phyloP scores from a whole-genome alignment of 768 basidiomycete species.

The Hygrophorus russula region DNA sequence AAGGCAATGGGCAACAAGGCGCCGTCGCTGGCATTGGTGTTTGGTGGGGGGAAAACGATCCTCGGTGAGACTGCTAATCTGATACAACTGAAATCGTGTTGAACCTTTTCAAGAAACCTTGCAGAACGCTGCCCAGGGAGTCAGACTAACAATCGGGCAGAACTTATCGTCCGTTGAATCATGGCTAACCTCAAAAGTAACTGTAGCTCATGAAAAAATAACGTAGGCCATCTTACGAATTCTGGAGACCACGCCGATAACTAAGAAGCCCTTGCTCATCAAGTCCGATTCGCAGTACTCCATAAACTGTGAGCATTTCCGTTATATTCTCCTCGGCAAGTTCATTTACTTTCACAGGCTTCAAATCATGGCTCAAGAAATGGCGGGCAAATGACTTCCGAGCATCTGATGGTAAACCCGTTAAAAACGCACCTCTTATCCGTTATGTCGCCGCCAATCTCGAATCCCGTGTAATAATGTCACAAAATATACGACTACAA shows the following conservation, averaged over 20 bases:
- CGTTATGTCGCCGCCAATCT: slow-evolving; percentile 57
- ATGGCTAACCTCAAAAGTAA: neutral
- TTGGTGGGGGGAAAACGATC: slow-evolving; percentile 70
- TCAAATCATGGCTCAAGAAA: slow-evolving; percentile 53
- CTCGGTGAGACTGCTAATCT: slow-evolving; percentile 30
- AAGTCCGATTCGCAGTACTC: slow-evolving; percentile 83
- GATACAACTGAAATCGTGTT: slow-evolving; percentile 1
- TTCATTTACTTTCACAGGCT: slow-evolving; percentile 24
- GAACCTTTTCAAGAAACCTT: slow-evolving; percentile 47
- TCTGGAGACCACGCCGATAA: slow-evolving; percentile 58
- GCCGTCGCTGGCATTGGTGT: slow-evolving; percentile 79
- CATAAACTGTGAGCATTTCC: slow-evolving; percentile 48
- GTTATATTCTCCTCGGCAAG: neutral
- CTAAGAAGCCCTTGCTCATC: slow-evolving; percentile 50
- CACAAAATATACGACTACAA: slow-evolving; percentile 49
- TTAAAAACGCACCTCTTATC: slow-evolving; percentile 69
- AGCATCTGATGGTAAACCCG: slow-evolving; percentile 35
- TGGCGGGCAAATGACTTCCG: slow-evolving; percentile 52
- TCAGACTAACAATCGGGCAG: slow-evolving; percentile 85
- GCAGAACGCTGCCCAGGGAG: slow-evolving; percentile 73
- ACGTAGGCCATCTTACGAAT: slow-evolving; percentile 73
- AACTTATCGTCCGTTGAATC: slow-evolving; percentile 55
- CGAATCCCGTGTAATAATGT: slow-evolving; percentile 33
- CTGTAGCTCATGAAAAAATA: slow-evolving; percentile 1
- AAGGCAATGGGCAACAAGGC: slow-evolving; percentile 61